Evolutionary conservation across 768 basidiomycete species (phyloP), one percentile per base, ranked within the genome.

Genomic region (Dendrothele bispora): DNA sequence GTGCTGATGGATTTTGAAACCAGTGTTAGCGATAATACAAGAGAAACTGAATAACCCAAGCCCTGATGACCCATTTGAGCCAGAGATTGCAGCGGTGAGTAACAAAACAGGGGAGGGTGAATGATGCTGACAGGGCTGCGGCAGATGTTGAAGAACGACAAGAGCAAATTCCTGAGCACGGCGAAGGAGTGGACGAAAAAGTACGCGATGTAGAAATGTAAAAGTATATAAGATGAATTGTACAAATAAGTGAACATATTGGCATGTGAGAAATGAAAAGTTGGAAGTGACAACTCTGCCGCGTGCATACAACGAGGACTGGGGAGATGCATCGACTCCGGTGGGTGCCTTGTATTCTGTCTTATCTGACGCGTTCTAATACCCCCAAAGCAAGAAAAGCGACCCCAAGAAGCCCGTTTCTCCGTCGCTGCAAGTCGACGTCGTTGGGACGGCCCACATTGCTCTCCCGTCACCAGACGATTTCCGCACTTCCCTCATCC

Each of bases 41-140:
- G 88, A 91, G 61, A 93, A 93, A 67, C 60, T 93, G 42, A 91
- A 91, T 63, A 90, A 92, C 62, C 91, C 91, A 15, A 88, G 86
- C 61, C 75, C 88, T 15, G 91, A 93, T 58, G 91, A 93, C 61
- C 91, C 91, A 1, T 93, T 90, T 58, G 88, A 91, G 58, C 86
- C 91, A 24, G 89, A 91, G 1, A 88, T 91, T 55, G 91, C 91
- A 29, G 84, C 84, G 26, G 87, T 92, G 61, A 46, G 84, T 69
- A 24, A n/a, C 46, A 38, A 37, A n/a, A n/a, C n/a, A n/a, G n/a
- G n/a, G 3, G 10, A 22, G 27, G 39, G 27, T n/a, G 34, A 20
- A 30, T 34, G 36, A 17, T 34, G 3, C 29, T 34, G 51, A 40
- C 21, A 51, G 3, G 42, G 42, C 40, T 39, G 32, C 40, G n/a